Percentiles rank a stretch among this genome's conserved stretches.
These are phyloP conservation scores for Hericium coralloides DNA, from an alignment of 768 basidiomycete genomes.

Conservation along the genomic window DNA sequence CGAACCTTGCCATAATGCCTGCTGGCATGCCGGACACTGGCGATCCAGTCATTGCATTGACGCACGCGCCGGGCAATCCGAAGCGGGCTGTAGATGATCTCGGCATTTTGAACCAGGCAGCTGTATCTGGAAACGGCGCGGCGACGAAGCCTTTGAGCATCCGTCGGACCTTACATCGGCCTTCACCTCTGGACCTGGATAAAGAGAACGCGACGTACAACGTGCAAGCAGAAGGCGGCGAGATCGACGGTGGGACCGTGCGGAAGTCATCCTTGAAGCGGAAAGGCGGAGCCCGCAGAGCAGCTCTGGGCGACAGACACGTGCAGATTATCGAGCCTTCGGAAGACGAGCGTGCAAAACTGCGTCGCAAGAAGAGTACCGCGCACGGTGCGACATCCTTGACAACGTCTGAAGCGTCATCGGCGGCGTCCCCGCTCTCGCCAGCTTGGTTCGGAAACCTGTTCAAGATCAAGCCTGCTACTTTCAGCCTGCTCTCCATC, in stretches of 20 bases:
- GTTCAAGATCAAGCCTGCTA: constrained; percentile 75
- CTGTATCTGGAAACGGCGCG: constrained; percentile 7
- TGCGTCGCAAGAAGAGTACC: constrained; percentile 26
- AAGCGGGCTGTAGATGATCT: constrained; percentile 3
- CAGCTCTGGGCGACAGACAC: constrained; percentile 19
- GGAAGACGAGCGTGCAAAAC: constrained; percentile 7
- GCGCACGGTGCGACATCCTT: constrained; percentile 15
- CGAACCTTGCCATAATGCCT: neutral
- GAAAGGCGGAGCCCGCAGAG: constrained; percentile 15
- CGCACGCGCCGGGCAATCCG: neutral
- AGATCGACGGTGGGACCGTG: constrained; percentile 1
- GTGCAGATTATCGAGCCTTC: constrained; percentile 49
- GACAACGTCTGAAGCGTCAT: constrained; percentile 21
- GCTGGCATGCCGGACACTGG: neutral
- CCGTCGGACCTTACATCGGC: constrained; percentile 13
- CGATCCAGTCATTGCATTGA: neutral
- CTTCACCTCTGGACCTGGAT: constrained; percentile 24
- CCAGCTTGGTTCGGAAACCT: constrained; percentile 78
- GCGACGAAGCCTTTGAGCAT: constrained; percentile 39
- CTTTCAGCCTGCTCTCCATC: constrained; percentile 47
- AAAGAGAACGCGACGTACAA: constrained; percentile 46
- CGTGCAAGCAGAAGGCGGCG: neutral
- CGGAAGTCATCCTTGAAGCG: constrained; percentile 37
- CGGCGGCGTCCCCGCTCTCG: constrained; percentile 35
- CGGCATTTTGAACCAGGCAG: constrained; percentile 2